These are phyloP conservation scores for Acanthamoeba rhysodes DNA, from an alignment of 208 protist genomes.

Conservation along the genomic window DNA sequence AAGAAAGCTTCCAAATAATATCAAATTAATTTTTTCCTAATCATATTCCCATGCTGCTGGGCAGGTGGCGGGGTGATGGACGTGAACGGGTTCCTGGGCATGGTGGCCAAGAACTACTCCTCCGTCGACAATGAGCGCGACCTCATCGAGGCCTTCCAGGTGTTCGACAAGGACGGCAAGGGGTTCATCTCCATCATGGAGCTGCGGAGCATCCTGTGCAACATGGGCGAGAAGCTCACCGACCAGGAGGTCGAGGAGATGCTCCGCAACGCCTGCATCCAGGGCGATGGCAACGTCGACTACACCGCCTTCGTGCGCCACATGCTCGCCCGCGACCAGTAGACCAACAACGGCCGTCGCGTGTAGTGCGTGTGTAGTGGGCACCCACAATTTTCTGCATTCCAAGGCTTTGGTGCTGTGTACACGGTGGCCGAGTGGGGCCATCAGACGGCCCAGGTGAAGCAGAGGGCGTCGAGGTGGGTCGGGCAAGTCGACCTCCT, in stretches of 20 bases:
- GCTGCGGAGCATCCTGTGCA: conserved; percentile 92
- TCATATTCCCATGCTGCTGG: too few species aligned
- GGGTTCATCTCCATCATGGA: conserved; percentile 90
- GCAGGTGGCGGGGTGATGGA: neutral
- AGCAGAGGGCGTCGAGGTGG: neutral
- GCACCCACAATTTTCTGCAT: too few species aligned
- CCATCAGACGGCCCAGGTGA: neutral
- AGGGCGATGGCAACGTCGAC: conserved; percentile 92
- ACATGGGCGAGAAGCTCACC: conserved; percentile 92
- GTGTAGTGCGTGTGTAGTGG: too few species aligned
- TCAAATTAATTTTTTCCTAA: too few species aligned
- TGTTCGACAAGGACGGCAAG: conserved; percentile 89
- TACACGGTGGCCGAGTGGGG: too few species aligned
- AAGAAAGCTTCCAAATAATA: too few species aligned
- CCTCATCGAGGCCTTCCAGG: conserved; percentile 89
- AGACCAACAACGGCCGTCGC: neutral
- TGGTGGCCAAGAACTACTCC: conserved; percentile 87
- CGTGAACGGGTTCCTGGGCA: conserved; percentile 64
- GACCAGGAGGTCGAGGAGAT: conserved; percentile 94
- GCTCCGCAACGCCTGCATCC: conserved; percentile 89
- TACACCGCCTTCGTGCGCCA: conserved; percentile 93
- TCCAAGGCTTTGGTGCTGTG: too few species aligned
- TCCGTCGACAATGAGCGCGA: conserved; percentile 89
- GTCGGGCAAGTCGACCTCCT: too few species aligned
- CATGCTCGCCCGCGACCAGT: conserved; percentile 80